phyloP scores from a whole-genome alignment of 108 stramenopile genomes.

The Skeletonema potamos region DNA sequence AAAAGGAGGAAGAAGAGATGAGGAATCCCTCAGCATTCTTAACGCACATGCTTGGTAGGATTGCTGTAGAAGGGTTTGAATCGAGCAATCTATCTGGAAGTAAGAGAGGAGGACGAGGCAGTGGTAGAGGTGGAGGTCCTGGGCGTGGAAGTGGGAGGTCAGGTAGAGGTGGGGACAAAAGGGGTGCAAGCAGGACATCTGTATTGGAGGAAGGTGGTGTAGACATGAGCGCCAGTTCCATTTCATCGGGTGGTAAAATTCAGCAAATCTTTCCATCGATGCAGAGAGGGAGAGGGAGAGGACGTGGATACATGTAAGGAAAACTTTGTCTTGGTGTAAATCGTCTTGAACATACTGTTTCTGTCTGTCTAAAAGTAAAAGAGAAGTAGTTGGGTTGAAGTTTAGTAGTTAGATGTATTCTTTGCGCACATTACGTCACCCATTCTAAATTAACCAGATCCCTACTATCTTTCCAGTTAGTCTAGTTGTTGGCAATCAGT shows the following conservation, averaged over 20 bases:
- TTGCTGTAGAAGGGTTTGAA: constrained; percentile 74
- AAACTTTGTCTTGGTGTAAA: background rate
- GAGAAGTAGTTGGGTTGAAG: too few species aligned
- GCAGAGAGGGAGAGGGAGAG: constrained; percentile 56
- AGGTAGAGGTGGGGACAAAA: constrained; percentile 7
- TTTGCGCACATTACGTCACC: too few species aligned
- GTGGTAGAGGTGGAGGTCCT: constrained; percentile 5
- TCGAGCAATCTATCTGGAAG: constrained; percentile 33
- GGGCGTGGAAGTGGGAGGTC: constrained; percentile 13
- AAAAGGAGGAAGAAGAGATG: constrained; percentile 70
- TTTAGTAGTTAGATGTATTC: too few species aligned
- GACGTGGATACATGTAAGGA: constrained; percentile 49
- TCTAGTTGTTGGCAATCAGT: too few species aligned
- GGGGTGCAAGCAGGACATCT: constrained; percentile 34
- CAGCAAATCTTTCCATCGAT: constrained; percentile 69
- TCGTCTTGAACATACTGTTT: background rate
- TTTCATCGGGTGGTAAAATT: constrained; percentile 8
- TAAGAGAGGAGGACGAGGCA: constrained; percentile 19
- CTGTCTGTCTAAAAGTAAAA: background rate
- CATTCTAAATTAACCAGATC: too few species aligned
- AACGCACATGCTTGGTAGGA: constrained; percentile 69
- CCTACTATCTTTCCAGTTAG: too few species aligned
- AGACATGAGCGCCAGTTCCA: constrained; percentile 62
- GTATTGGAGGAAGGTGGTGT: constrained; percentile 52
- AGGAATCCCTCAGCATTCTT: constrained; percentile 82